Base-by-base conservation (phyloP, 2,329 filamentous ascomycete species). In the Cladosporium velox region DNA sequence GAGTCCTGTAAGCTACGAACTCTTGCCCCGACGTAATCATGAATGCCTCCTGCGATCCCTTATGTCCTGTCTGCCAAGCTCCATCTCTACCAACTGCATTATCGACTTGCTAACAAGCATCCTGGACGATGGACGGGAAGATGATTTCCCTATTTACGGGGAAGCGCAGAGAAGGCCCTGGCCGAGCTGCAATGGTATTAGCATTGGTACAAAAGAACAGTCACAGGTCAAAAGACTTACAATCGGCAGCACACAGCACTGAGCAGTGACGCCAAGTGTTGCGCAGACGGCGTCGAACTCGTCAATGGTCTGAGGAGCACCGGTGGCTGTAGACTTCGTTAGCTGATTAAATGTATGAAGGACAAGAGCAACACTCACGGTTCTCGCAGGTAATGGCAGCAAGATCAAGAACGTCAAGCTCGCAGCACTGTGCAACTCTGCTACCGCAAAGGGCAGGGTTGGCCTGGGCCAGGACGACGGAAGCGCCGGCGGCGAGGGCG, bases 221-320 rank as follows among this genome's bases (percentile, higher is more conserved):
- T 10, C 15, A 30, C 8, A 11, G 28, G 7, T 55, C 15, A 34
- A 3, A 24, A 15, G 21, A 66, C 66, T 66, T 58, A 68, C 66
- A 11, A 66, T 44, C 6, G 66, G 66, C 12, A 65, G 47, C n/a
- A 66, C 47, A 61, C 66, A 68, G 64, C 66, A 68, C 24, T 66
- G 30, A 26, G 66, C 66, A 35, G 64, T 66, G 55, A 58, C 60
- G 44, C 64, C 64, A 57, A 55, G 47, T 30, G 55, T 44, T n/a
- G 59, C 59, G 38, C 66, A 67, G 21, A 26, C 54, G 15, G 59
- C 35, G 3, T 51, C 44, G 66, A 67, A 63, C n/a, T 60, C 41
- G 11, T 47, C 28, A 18, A 64, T 21, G 64, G 57, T 59, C n/a
- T 65, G 26, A 28, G 65, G 55, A 18, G 34, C 6, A 18, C 26